These are phyloP conservation scores for Euphorbia celastroides DNA, from an alignment of 441 rosid species.

Conservation along the genomic window DNA sequence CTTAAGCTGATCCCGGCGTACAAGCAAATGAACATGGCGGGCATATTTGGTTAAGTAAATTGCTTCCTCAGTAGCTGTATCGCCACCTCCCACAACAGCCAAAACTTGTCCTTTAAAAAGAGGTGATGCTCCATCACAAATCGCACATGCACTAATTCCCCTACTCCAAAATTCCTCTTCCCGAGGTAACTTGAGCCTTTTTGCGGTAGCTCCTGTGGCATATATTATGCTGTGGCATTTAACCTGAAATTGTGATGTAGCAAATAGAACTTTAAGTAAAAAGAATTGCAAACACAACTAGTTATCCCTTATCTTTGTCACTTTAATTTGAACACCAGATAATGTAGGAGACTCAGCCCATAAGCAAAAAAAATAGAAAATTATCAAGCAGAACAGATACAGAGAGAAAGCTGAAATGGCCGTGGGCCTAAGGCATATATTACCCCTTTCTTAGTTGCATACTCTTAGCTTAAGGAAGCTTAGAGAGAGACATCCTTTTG, in stretches of 20 bases:
- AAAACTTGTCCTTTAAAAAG: conserved; percentile 93
- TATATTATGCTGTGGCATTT: conserved; percentile 72
- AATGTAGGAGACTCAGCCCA: neutral
- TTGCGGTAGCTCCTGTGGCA: conserved; percentile 97
- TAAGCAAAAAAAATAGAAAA: neutral
- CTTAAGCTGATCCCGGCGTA: conserved; percentile 76
- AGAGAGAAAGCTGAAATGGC: neutral
- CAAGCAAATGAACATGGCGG: conserved; percentile 93
- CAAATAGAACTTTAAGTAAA: neutral
- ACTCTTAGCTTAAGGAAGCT: too few species aligned
- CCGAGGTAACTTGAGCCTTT: conserved; percentile 71
- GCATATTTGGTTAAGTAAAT: conserved; percentile 91
- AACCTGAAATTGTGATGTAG: conserved; percentile 43
- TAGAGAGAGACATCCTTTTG: too few species aligned
- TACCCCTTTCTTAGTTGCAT: neutral
- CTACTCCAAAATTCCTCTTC: conserved; percentile 99
- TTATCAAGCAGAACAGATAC: too few species aligned
- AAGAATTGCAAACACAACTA: neutral
- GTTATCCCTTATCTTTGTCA: neutral
- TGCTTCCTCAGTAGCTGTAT: conserved; percentile 98
- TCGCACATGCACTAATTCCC: conserved; percentile 99
- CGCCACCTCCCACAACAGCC: conserved; percentile 98
- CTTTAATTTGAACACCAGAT: neutral
- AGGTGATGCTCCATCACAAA: conserved; percentile 98
- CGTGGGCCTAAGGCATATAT: neutral